A percentile compares a stretch with the other conserved stretches of the same genome.
These are phyloP conservation scores for Solanum chiquidenum DNA, from an alignment of 257 asterid species.

Conservation along the genomic window DNA sequence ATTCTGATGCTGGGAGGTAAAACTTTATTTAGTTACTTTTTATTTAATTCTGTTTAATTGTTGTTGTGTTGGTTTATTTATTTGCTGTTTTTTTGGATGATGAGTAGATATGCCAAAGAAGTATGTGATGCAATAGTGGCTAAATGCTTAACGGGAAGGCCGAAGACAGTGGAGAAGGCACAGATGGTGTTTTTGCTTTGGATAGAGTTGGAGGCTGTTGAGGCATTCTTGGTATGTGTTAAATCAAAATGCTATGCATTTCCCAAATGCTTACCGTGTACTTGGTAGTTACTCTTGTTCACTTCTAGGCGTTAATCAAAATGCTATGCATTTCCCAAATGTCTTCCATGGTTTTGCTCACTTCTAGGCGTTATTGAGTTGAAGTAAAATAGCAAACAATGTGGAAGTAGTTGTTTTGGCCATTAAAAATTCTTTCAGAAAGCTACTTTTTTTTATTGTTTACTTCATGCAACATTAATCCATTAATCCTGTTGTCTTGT, in stretches of 20 bases:
- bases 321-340: not conserved
- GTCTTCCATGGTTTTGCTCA: not conserved
- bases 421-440: not conserved
- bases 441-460: not conserved
- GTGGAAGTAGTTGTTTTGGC: not conserved
- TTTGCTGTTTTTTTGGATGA: not conserved
- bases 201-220: constrained; percentile 97
- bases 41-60: not conserved
- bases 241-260: constrained; percentile 1
- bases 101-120: constrained; percentile 72
- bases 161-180: constrained; percentile 96
- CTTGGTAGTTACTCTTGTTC: not conserved
- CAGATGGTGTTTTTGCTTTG: constrained; percentile 78
- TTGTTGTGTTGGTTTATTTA: not conserved
- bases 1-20: constrained; percentile 91
- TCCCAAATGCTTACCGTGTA: not conserved
- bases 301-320: not conserved
- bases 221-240: constrained; percentile 73
- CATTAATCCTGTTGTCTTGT: not conserved
- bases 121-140: constrained; percentile 93
- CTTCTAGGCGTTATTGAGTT: not conserved
- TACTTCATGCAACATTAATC: not conserved
- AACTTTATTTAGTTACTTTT: not conserved
- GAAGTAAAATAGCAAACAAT: not conserved
- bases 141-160: constrained; percentile 91